These are phyloP conservation scores for Lasiosphaeris hirsuta DNA, from an alignment of 495 filamentous ascomycete species.

Conservation along the genomic window DNA sequence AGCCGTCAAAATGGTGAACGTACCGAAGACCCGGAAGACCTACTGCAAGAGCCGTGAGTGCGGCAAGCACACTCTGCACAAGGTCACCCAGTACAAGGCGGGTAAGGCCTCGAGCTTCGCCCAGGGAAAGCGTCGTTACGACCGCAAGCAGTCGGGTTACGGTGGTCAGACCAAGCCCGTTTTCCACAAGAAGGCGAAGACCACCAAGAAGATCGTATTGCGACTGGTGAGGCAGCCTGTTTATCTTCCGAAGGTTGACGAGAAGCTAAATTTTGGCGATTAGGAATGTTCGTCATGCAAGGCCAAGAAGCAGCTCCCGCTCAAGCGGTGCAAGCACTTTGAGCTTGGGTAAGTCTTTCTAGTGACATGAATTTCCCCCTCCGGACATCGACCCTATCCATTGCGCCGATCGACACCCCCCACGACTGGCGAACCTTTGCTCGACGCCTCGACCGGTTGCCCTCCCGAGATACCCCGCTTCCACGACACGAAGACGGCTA, in stretches of 20 bases:
- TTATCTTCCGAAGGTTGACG: background rate
- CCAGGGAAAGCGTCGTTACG: slow-evolving; percentile 99
- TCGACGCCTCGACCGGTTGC: too few relatives aligned
- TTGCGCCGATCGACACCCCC: slow-evolving; percentile 14
- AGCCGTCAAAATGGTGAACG: slow-evolving; percentile 44
- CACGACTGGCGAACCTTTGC: background rate
- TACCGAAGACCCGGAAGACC: slow-evolving; percentile 44
- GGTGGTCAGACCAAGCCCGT: slow-evolving; percentile 99
- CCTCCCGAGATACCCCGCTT: too few relatives aligned
- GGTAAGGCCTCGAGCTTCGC: slow-evolving; percentile 84
- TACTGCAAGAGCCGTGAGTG: slow-evolving; percentile 93
- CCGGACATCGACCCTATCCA: background rate
- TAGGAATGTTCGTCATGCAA: slow-evolving; percentile 96
- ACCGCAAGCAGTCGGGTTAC: slow-evolving; percentile 99
- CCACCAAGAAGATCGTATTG: slow-evolving; percentile 99
- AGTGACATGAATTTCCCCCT: background rate
- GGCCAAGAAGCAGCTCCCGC: slow-evolving; percentile 94
- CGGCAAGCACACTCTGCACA: slow-evolving; percentile 92
- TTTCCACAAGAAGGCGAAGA: slow-evolving; percentile 99
- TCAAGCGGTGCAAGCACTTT: slow-evolving; percentile 99
- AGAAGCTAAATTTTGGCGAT: slow-evolving; percentile 45
- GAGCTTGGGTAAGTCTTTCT: slow-evolving; percentile 80
- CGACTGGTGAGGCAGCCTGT: slow-evolving; percentile 53
- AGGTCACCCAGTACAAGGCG: slow-evolving; percentile 94
- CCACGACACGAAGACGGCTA: too few relatives aligned